Base-by-base conservation (phyloP, 2,329 filamentous ascomycete genomes). In the Penicillium frequentans region DNA sequence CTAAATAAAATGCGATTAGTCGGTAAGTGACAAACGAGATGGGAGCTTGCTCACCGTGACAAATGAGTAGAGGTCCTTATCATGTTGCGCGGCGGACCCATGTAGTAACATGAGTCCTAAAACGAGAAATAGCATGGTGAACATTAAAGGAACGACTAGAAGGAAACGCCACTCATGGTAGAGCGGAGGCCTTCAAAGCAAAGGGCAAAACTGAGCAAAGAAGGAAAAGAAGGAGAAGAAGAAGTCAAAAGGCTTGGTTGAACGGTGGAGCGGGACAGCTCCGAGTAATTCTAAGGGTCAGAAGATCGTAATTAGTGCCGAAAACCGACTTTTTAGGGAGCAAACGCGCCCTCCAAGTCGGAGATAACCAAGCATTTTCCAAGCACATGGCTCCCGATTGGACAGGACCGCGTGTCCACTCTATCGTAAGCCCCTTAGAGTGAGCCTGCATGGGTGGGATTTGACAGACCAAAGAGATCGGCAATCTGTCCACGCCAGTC, bases 51-150 rank as follows among this genome's bases (percentile, higher is more conserved):
- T 55, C 33, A 64, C 61, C n/a, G 61, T 64, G 31, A 59, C 55
- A 54, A 64, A 64, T 23, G 61, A 60, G 37, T 43, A 53, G 3
- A 64, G 45, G 45, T 64, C 61, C 13, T 55, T 54, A 52, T 60
- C 58, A n/a, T 49, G 44, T 29, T 56, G 49, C 29, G 54, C 57
- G 26, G 43, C 45, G 14, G 48, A 51, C 26, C 39, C 52, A 50
- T 57, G 51, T 24, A 57, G 46, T 6, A 52, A 51, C n/a, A 57
- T 42, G 35, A 52, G 31, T 23, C 53, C 21, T 14, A 59, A 42
- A 37, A 46, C 19, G 49, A 49, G 24, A 37, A 56, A 43, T 44
- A 56, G 49, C 49, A 44, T 24, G 54, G 24, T 33, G 26, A 29
- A 43, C 44, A 16, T 33, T 51, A 48, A 45, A 43, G 16, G 24